phyloP scores from a whole-genome alignment of 768 basidiomycete species.

The Strobilomyces dryophilus region DNA sequence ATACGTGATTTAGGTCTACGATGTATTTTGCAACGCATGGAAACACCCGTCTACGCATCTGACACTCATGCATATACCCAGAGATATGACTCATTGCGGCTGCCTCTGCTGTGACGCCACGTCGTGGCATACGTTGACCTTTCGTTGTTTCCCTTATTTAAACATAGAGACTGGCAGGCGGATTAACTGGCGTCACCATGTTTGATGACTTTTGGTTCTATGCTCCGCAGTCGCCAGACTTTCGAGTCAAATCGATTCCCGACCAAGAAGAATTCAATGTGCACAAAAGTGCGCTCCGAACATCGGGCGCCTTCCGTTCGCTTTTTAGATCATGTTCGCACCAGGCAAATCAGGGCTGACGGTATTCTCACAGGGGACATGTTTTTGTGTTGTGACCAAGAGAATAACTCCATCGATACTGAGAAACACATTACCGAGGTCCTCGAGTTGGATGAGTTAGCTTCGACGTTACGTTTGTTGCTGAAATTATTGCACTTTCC shows the following conservation, averaged over 20 bases:
- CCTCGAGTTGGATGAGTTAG: slow-evolving; percentile 56
- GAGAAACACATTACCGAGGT: slow-evolving; percentile 26
- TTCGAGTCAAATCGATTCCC: slow-evolving; percentile 49
- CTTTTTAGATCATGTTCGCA: slow-evolving; percentile 8
- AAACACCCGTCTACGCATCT: slow-evolving; percentile 23
- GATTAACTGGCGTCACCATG: slow-evolving; percentile 5
- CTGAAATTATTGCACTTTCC: slow-evolving; percentile 56
- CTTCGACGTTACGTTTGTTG: slow-evolving; percentile 44
- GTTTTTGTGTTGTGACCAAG: slow-evolving; percentile 56
- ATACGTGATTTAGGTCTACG: slow-evolving; percentile 38
- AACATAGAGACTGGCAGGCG: slow-evolving; percentile 1
- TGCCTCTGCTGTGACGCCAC: slow-evolving; percentile 17
- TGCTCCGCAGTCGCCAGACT: slow-evolving; percentile 47
- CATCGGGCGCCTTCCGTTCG: slow-evolving; percentile 65
- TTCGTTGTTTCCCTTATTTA: slow-evolving; percentile 5
- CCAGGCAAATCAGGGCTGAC: slow-evolving; percentile 3
- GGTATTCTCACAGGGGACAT: slow-evolving; percentile 49
- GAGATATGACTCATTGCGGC: slow-evolving; percentile 2
- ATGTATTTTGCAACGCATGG: slow-evolving; percentile 38
- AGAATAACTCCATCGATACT: slow-evolving; percentile 6
- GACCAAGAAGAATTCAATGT: slow-evolving; percentile 51
- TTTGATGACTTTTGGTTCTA: slow-evolving; percentile 28
- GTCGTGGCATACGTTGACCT: slow-evolving; percentile 13
- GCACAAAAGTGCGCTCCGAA: slow-evolving; percentile 43
- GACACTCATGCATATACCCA: not conserved